Base-by-base conservation (phyloP, 2,329 filamentous ascomycete species). In the Tothia fuscella region DNA sequence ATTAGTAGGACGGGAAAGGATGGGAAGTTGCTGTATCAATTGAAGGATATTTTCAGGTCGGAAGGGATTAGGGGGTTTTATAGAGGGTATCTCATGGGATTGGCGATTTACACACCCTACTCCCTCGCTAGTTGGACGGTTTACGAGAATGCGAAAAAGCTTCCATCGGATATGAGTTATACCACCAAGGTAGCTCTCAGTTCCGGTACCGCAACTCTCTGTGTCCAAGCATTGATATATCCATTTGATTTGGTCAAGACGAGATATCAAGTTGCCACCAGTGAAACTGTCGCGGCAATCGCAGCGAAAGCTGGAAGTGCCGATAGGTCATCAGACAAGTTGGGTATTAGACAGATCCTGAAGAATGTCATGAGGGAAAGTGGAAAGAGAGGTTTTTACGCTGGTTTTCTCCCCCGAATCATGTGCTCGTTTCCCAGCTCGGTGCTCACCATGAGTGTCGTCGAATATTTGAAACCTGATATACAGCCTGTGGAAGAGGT, bases 241-340 rank as follows among this genome's bases (percentile, higher is more conserved):
- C 35, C 35, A 6, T 37, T 37, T 25, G 35, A 37, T 28, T 25
- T 37, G 35, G 35, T 37, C 3, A 37, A 37, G 35, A 37, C 35
- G 35, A 37, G 35, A n/a, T 37, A 37, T 37, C 35, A 37, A 25
- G 35, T 37, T 7, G 35, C 35, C 20, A 37, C 35, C 14, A 37
- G 35, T 17, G 35, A 25, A 17, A 37, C 35, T 16, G 35, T 37
- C 6, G 35, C 20, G 5, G 22, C 35, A 17, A 21, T 37, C 2
- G n/a, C 35, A 3, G 2, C 20, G n/a, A 37, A 28, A 21, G 35
- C n/a, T 12, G n/a, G n/a, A n/a, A n/a, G n/a, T n/a, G 12, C 22
- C 22, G 35, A 25, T 12, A 37, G 35, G 13, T 17, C 22, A 21
- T 37, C 35, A 17, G 35, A 37, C 14, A 37, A 26, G 14, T 14